Base-by-base conservation (phyloP, 2,329 filamentous ascomycete species). In the Phymatotrichopsis omnivora region DNA sequence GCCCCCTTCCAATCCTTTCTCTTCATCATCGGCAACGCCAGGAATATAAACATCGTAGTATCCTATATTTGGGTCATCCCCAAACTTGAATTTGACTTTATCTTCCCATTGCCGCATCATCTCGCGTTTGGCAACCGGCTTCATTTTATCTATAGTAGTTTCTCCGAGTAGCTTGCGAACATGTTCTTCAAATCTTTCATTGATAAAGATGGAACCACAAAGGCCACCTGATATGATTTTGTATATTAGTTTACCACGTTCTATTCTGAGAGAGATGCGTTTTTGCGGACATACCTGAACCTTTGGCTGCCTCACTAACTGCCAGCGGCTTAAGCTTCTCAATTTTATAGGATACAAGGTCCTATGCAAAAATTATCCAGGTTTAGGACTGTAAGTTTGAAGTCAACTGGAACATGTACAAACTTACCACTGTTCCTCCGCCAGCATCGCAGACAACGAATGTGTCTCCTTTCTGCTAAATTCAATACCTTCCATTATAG, bases 71-170 rank as follows among this genome's bases (percentile, higher is more conserved):
- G n/a, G n/a, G n/a, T n/a, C n/a, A n/a, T n/a, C n/a, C n/a, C n/a
- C n/a, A n/a, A n/a, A n/a, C 60, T 83, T 80, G 60, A 87, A 89
- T 64, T 89, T 89, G 11, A 89, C 82, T 60, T 85, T 86, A 60
- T 87, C 82, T 58, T 89, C 83, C 62, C 85, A 89, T 59, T 85
- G 86, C 44, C 76, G 74, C 39, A 87, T 67, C 2, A 78, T 83
- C 66, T 69, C 69, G 44, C 66, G 43, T 41, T 53, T 49, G 8
- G 51, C 54, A 45, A 53, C 53, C 11, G 45, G 42, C 25, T 54
- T 56, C 47, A 57, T 31, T 12, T 42, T 45, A 28, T 53, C 23
- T 20, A 41, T 48, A 30, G 30, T 29, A 5, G 20, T 32, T n/a
- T 23, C 31, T 10, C 48, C 48, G 4, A 51, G 36, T 6, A 44